Base-by-base conservation (phyloP, 345 rosid species). In the Syzygium jambos region DNA sequence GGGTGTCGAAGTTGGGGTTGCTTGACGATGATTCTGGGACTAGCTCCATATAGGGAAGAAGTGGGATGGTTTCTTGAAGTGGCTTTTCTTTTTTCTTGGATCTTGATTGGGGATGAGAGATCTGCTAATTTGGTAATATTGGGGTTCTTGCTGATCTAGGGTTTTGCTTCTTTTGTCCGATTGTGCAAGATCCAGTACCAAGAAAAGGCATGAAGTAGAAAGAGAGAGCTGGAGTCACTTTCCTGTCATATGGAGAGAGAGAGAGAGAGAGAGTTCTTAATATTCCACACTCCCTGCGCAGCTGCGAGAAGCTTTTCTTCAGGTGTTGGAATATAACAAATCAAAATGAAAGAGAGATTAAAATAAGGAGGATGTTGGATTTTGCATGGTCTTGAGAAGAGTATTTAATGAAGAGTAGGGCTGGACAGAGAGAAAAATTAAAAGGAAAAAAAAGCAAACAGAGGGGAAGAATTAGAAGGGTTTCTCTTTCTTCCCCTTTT, bases 151-250 rank as follows among this genome's bases (percentile, higher is more conserved):
- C 7, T 21, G 82, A 73, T 73, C 82, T 73, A 73, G 82, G 82
- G 82, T 73, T 73, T 73, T 73, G 49, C 82, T 38, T 73, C 49
- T 19, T 38, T 10, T 73, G 43, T 49, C 49, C 82, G 82, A 73
- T 73, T 9, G 82, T 73, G 82, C 82, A 73, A 19, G 49, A 73
- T 73, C 49, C 38, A 73, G 82, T 83, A 46, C 55, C 34, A 13
- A 86, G 59, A 85, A 84, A 54, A 53, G 88, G 53, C 49, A 85
- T 53, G 53, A 88, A 85, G 68, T 34, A 86, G 88, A 89, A 29
- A 43, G 52, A 56, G 77, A 49, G 73, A 16, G 86, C 51, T 53
- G 17, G n/a, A 52, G 49, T 68, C 56, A 82, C 83, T 86, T 68
- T 77, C 87, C 84, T 73, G 54, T 27, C 55, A 68, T 86, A 53